These are phyloP conservation scores for Angomonas ambiguus DNA, from an alignment of 208 protist species.

Conservation along the genomic window DNA sequence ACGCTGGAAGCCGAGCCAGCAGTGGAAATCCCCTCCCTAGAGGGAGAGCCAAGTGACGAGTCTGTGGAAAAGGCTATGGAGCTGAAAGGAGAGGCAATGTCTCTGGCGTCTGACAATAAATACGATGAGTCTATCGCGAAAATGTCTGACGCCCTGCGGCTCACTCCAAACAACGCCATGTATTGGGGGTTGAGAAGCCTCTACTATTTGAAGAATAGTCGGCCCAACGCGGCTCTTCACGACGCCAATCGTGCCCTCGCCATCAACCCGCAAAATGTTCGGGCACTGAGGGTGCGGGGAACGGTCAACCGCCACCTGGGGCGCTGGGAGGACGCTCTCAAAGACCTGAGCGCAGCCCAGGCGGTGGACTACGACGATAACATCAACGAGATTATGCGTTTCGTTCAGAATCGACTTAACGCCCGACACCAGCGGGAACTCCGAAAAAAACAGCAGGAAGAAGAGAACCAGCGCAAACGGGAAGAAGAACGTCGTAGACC, in stretches of 20 bases:
- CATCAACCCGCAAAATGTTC: conserved; percentile 69
- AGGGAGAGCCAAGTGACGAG: conserved; percentile 36
- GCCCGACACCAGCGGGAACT: conserved; percentile 27
- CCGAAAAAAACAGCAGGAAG: conserved; percentile 31
- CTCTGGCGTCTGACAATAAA: conserved; percentile 44
- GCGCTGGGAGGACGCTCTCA: conserved; percentile 55
- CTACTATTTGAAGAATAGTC: conserved; percentile 50
- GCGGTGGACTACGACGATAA: conserved; percentile 74
- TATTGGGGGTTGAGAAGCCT: conserved; percentile 67
- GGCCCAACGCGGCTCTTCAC: conserved; percentile 46
- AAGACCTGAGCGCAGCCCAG: conserved; percentile 67
- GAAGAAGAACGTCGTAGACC: conserved; percentile 41
- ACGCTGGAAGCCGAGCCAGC: conserved; percentile 28
- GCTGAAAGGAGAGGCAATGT: conserved; percentile 55
- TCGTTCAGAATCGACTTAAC: conserved; percentile 38
- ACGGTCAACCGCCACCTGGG: conserved; percentile 63
- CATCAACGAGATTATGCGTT: conserved; percentile 35
- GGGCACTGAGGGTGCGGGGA: conserved; percentile 67
- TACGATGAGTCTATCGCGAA: conserved; percentile 41
- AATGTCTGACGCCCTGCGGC: conserved; percentile 50
- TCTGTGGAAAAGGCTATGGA: conserved; percentile 49
- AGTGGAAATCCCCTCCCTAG: conserved; percentile 22
- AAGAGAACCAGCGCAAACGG: conserved; percentile 30
- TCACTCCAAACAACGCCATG: conserved; percentile 62
- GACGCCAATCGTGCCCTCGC: conserved; percentile 53